Base-by-base conservation (phyloP, 495 filamentous ascomycete genomes). In the Daldinia caldariorum region DNA sequence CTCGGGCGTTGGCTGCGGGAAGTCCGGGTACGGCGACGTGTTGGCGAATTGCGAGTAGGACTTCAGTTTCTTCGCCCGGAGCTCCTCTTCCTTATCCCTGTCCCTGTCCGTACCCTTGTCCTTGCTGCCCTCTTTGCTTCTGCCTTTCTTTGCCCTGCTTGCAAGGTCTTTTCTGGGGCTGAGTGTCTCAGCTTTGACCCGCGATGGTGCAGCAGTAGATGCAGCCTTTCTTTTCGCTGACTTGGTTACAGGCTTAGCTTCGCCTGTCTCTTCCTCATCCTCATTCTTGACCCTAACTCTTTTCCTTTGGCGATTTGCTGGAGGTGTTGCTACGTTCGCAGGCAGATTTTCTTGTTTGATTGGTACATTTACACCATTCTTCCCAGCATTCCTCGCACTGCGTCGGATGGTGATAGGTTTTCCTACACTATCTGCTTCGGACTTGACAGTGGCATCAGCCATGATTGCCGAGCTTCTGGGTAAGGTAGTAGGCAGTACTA, bases 21-120 rank as follows among this genome's bases (percentile, higher is more conserved):
- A 90, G 34, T 89, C 79, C 0, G 92, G 91, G 73, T 89, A 97
- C 0, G 93, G 94, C 1, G 85, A 82, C 45, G 62, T 60, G 12
- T 74, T 70, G 38, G 74, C 69, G 67, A 77, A 75, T 74, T 53
- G 72, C 1, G 76, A 20, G 63, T 77, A 79, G 0, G 74, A 71
- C 32, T 75, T 75, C 3, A 80, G 70, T 59, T 80, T 80, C 43
- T 73, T 76, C 29, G 69, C 69, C 13, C 72, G 75, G 47, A 53
- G 49, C 2, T 32, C 49, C 0, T 22, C 49, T 32, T 7, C 13
- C 22, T 53, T 53, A 16, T 53, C 13, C 7, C 49, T 35, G 9
- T 53, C 13, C 7, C 26, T 26, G 7, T 7, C 13, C 22, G n/a
- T 53, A 16, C 32, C 13, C 7, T 26, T 35, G 9, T 53, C 13